Evolutionary conservation across 495 filamentous ascomycete genomes (phyloP).

Genomic region (Xylaria castorea): DNA sequence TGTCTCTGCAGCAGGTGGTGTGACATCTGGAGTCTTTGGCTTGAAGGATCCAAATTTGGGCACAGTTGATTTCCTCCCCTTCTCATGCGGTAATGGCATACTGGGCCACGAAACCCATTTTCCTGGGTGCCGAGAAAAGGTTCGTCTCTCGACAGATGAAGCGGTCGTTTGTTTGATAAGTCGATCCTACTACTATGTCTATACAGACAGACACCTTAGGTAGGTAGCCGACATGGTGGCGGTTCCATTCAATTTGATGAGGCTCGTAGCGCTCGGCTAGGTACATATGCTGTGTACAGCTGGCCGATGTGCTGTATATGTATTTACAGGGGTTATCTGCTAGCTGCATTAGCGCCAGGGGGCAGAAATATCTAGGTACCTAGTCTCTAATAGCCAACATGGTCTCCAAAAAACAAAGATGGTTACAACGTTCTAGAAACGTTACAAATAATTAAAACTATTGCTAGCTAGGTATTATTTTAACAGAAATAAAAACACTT

Average conservation of each 20-base stretch:
- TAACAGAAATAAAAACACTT: too few species aligned
- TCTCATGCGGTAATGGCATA: constrained; percentile 41
- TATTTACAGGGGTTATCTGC: background rate
- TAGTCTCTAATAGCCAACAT: too few species aligned
- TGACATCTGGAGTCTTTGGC: constrained; percentile 44
- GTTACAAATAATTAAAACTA: too few species aligned
- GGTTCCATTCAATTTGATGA: too few species aligned
- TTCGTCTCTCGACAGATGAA: background rate
- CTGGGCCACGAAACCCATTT: background rate
- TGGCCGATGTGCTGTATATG: background rate
- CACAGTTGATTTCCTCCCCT: constrained; percentile 47
- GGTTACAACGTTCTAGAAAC: too few species aligned
- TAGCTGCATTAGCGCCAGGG: too few species aligned
- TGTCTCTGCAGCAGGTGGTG: constrained; percentile 23
- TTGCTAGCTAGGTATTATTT: too few species aligned
- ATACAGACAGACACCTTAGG: background rate
- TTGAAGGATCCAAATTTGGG: constrained; percentile 77
- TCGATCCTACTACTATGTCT: background rate
- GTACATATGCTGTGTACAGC: background rate
- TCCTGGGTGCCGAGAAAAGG: background rate
- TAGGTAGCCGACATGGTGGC: background rate
- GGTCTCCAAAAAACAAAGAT: too few species aligned
- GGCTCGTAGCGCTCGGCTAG: background rate
- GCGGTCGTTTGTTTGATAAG: background rate
- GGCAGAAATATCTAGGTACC: too few species aligned